phyloP scores from a whole-genome alignment of 2,329 filamentous ascomycete genomes.

The Parascedosporium putredinis region DNA sequence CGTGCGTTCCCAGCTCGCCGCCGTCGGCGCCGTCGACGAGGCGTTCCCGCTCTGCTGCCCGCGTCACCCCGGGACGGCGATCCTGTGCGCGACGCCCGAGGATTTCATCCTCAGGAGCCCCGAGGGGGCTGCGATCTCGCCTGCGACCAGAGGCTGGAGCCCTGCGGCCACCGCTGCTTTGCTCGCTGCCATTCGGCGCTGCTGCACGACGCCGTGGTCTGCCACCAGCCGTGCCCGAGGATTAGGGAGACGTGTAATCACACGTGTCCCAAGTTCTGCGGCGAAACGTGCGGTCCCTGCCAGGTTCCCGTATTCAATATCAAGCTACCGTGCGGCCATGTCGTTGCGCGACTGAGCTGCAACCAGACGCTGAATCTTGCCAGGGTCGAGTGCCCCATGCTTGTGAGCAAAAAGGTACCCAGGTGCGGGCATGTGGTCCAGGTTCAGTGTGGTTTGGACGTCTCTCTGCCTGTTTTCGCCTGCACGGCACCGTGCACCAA shows the following conservation, averaged over 20 bases:
- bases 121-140: conserved; percentile 58
- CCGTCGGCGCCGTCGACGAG: conserved; percentile 41
- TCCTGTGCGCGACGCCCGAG: conserved; percentile 32
- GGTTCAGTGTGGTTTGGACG: background rate
- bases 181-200: conserved; percentile 33
- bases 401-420: background rate
- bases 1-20: conserved; percentile 46
- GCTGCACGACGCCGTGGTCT: conserved; percentile 33
- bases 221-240: conserved; percentile 31
- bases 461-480: background rate
- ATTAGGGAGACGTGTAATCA: conserved; percentile 31
- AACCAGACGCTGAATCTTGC: background rate
- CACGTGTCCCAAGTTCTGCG: conserved; percentile 29
- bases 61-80: conserved; percentile 41
- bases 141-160: conserved; percentile 36
- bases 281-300: conserved; percentile 25
- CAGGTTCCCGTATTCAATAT: conserved; percentile 6
- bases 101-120: conserved; percentile 55
- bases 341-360: conserved; percentile 8
- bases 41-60: conserved; percentile 52
- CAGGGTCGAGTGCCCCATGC: background rate
- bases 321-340: conserved; percentile 14
- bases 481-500: background rate
- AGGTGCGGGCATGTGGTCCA: background rate
- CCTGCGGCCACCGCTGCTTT: conserved; percentile 35